These are phyloP conservation scores for Spathaspora sp. DNA, from an alignment of 805 yeast species.

Conservation along the genomic window DNA sequence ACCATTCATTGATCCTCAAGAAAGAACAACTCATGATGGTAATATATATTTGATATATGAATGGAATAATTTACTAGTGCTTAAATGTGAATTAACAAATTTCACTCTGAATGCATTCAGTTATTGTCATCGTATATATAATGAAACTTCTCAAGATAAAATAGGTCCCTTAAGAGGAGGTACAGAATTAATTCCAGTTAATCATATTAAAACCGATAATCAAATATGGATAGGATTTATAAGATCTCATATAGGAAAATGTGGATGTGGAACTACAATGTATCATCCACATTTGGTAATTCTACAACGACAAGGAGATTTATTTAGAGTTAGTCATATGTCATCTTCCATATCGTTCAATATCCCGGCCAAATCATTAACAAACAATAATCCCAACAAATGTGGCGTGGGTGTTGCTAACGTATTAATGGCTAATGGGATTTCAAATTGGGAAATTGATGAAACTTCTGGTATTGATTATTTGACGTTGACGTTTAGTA, in stretches of 20 bases:
- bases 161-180: conserved; percentile 37
- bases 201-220: conserved; percentile 14
- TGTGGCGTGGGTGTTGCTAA: conserved; percentile 24
- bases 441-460: conserved; percentile 19
- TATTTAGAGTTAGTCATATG: conserved; percentile 25
- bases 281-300: conserved; percentile 40
- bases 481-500: conserved; percentile 31
- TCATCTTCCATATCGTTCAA: conserved; percentile 29
- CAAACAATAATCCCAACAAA: conserved; percentile 10
- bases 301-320: conserved; percentile 13
- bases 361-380: conserved; percentile 26
- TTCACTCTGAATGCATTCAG: conserved; percentile 6
- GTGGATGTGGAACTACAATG: conserved; percentile 37
- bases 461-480: conserved; percentile 14
- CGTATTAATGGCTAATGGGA: conserved; percentile 34
- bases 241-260: conserved; percentile 30
- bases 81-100: conserved; percentile 20
- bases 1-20: conserved; percentile 27
- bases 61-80: conserved; percentile 26
- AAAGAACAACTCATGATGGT: conserved; percentile 24
- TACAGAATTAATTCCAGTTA: conserved; percentile 25
- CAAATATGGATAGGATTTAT: conserved; percentile 39
- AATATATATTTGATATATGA: conserved; percentile 28
- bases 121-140: conserved; percentile 4
- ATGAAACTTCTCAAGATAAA: conserved; percentile 4